These are phyloP conservation scores for Ploettnerulaceae sp. DNA, from an alignment of 2,329 filamentous ascomycete genomes.

Conservation along the genomic window DNA sequence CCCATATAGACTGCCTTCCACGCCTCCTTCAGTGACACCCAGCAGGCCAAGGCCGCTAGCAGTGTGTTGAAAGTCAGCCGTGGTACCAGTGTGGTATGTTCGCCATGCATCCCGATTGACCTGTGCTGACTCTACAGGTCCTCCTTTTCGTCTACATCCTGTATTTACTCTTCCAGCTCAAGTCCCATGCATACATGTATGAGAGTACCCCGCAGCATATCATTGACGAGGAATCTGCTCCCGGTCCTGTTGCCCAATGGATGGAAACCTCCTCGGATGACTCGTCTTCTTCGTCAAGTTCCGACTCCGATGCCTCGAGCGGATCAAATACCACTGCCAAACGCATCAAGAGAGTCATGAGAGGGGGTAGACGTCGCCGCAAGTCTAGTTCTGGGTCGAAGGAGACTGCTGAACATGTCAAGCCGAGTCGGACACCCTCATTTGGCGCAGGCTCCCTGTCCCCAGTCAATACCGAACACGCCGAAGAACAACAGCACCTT, in stretches of 20 bases:
- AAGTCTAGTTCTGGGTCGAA: conserved; percentile 73
- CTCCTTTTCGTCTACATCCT: conserved; percentile 69
- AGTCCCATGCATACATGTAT: conserved; percentile 70
- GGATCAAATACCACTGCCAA: conserved; percentile 69
- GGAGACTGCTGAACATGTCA: conserved; percentile 45
- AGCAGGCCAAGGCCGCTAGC: conserved; percentile 56
- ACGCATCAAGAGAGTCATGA: conserved; percentile 71
- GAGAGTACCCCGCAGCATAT: conserved; percentile 88
- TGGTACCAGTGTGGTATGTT: conserved; percentile 51
- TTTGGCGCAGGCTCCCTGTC: conserved; percentile 31
- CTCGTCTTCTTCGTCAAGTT: conserved; percentile 61
- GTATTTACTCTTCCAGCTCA: conserved; percentile 74
- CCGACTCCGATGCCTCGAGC: conserved; percentile 64
- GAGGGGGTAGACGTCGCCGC: conserved; percentile 55
- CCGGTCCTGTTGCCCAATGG: conserved; percentile 77
- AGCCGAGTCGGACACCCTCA: conserved; percentile 41
- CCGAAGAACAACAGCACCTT: conserved; percentile 22
- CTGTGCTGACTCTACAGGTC: conserved; percentile 82
- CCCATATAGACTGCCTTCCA: conserved; percentile 65
- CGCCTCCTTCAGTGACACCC: conserved; percentile 33
- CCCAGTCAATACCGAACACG: conserved; percentile 23
- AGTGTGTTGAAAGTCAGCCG: neutral
- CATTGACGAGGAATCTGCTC: conserved; percentile 85
- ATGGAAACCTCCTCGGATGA: conserved; percentile 56
- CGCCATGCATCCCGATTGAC: conserved; percentile 57